Evolutionary conservation across 768 basidiomycete genomes (phyloP), one percentile per base, ranked within the genome.

Genomic region (Guyanaporus albipodus): DNA sequence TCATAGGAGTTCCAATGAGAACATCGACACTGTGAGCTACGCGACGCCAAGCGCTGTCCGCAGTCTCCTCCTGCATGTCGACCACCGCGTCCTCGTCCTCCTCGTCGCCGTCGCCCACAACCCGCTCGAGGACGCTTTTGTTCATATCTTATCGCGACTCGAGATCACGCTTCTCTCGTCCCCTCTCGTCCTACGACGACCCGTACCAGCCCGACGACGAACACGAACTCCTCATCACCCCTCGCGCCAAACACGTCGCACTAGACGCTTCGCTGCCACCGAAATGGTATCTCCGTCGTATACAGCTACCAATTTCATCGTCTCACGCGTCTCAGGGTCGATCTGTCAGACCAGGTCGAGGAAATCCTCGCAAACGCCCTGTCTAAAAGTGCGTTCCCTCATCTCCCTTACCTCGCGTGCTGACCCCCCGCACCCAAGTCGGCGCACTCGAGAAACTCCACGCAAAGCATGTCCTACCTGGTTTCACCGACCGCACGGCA

Each of bases 121-220:
- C 87, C 28, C 85, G 95, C 57, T 92, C 90, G 2, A 70, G 95
- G 38, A 97, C 95, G 3, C 79, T 91, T 44, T 80, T 97, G 58
- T 98, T 97, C 68, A 85, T 94, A 50, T 95, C 93, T 6, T 92
- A 88, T 69, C 79, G 95, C 50, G 89, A 94, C 70, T 90, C 91
- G 4, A 74, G 74, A 36, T 73, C 78, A 19, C 72, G 51, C 42
- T 70, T 70, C 32, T 70, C 76, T 6, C 70, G 71, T 38, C 55
- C 68, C 12, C 62, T 54, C n/a, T 63, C 66, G 49, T 55, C 66
- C 48, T 77, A 79, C 55, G 73, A 75, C 56, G 77, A 79, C 46
- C 67, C 73, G n/a, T 63, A 74, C 60, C 60, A 56, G 35, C 57
- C 66, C 49, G 71, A 55, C 44, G 74, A 79, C 65, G 84, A 88